These are phyloP conservation scores for Amphicarpaea edgeworthii DNA, from an alignment of 306 rosid species.

Conservation along the genomic window DNA sequence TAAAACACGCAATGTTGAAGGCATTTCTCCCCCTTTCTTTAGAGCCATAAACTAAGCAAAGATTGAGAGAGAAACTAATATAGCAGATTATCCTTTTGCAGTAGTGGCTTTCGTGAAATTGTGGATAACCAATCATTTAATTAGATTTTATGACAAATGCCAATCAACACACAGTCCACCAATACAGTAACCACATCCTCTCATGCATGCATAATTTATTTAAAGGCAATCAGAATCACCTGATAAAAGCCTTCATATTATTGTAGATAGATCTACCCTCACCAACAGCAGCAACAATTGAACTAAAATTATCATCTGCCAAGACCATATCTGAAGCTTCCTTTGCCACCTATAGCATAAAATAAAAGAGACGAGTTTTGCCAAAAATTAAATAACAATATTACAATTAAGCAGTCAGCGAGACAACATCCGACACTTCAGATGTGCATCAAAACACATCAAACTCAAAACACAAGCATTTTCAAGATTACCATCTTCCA, in stretches of 20 bases:
- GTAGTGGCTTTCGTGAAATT: background rate
- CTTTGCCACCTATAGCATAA: conserved; percentile 80
- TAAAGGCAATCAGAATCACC: conserved; percentile 56
- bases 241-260: conserved; percentile 95
- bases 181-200: conserved; percentile 8
- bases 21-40: background rate
- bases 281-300: conserved; percentile 95
- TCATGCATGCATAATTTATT: background rate
- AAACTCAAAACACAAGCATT: background rate
- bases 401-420: background rate
- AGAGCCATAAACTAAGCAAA: conserved; percentile 26
- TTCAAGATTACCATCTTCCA: conserved; percentile 6
- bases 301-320: conserved; percentile 93
- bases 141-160: conserved; percentile 9
- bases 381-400: conserved; percentile 13
- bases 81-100: conserved; percentile 5
- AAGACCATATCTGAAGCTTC: conserved; percentile 98
- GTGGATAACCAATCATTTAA: conserved; percentile 18
- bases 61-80: background rate
- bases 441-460: conserved; percentile 1
- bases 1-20: conserved; percentile 1
- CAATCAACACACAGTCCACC: conserved; percentile 11
- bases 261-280: conserved; percentile 97
- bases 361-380: conserved; percentile 17
- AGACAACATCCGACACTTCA: conserved; percentile 17